phyloP scores from a whole-genome alignment of 495 filamentous ascomycete species.

The Cercophora scortea region DNA sequence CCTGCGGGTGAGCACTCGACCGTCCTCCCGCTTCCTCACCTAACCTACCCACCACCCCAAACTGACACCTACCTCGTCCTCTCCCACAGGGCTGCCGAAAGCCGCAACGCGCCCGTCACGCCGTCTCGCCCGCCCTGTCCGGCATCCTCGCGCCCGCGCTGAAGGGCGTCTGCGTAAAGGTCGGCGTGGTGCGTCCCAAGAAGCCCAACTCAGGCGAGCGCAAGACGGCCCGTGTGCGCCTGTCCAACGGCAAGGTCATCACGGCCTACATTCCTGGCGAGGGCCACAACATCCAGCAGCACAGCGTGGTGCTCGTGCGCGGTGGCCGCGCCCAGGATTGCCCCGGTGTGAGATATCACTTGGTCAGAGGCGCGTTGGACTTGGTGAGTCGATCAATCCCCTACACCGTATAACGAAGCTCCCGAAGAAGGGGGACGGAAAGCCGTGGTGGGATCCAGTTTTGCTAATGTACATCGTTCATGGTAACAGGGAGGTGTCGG shows the following conservation, averaged over 20 bases:
- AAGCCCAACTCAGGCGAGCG: constrained; percentile 96
- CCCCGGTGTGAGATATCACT: constrained; percentile 92
- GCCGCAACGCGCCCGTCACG: constrained; percentile 67
- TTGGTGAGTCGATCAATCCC: constrained; percentile 53
- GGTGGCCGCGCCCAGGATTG: constrained; percentile 93
- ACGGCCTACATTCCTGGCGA: constrained; percentile 93
- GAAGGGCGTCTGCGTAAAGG: constrained; percentile 93
- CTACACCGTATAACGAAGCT: too few relatives aligned
- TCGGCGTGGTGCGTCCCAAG: constrained; percentile 88
- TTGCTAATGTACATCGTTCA: neutral
- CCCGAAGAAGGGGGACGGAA: too few relatives aligned
- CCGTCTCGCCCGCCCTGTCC: constrained; percentile 75
- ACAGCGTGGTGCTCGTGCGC: constrained; percentile 89
- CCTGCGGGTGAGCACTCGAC: constrained; percentile 30
- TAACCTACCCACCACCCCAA: too few relatives aligned
- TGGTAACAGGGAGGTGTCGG: constrained; percentile 74
- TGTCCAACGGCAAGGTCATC: constrained; percentile 80
- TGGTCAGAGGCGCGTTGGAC: constrained; percentile 89
- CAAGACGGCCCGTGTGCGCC: constrained; percentile 79
- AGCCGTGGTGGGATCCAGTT: neutral
- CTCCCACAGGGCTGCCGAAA: constrained; percentile 63
- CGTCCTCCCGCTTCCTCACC: too few relatives aligned
- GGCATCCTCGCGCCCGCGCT: constrained; percentile 62
- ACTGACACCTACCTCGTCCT: neutral
- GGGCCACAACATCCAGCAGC: constrained; percentile 98